Conservation (phyloP, 768 basidiomycete genomes). For the Rhodotorula diobovata region DNA sequence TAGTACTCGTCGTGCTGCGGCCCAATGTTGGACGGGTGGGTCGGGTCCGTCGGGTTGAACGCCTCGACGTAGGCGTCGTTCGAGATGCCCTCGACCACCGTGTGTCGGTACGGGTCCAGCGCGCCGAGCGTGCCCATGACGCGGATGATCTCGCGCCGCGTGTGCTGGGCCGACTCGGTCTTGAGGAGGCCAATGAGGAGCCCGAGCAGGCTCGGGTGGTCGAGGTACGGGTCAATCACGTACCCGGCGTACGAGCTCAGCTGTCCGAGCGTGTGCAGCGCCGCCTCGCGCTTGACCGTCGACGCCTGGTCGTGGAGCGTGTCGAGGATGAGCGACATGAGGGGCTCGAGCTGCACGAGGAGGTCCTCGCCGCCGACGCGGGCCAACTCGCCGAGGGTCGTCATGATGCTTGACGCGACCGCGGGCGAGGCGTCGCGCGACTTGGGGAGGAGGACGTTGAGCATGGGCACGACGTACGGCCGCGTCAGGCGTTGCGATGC, state of each 20-base stretch:
- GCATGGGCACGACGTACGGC: constrained; percentile 88
- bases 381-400: constrained; percentile 89
- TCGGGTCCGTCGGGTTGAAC: constrained; percentile 49
- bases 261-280: constrained; percentile 88
- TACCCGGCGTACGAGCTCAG: constrained; percentile 93
- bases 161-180: constrained; percentile 62
- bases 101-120: constrained; percentile 88
- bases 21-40: constrained; percentile 48
- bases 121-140: constrained; percentile 95
- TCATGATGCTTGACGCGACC: constrained; percentile 85
- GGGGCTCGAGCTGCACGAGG: constrained; percentile 69
- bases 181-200: constrained; percentile 77
- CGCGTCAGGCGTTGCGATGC: constrained; percentile 91
- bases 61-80: constrained; percentile 67
- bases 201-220: constrained; percentile 84
- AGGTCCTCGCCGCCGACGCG: constrained; percentile 92
- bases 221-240: constrained; percentile 82
- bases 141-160: constrained; percentile 84
- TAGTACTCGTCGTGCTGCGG: constrained; percentile 75
- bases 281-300: constrained; percentile 75
- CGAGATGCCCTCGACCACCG: constrained; percentile 56
- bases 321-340: constrained; percentile 84
- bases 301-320: constrained; percentile 84
- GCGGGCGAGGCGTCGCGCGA: constrained; percentile 77
- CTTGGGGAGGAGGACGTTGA: constrained; percentile 84